Conservation (phyloP, 2,329 filamentous ascomycete species). For the Phialophora chinensis region DNA sequence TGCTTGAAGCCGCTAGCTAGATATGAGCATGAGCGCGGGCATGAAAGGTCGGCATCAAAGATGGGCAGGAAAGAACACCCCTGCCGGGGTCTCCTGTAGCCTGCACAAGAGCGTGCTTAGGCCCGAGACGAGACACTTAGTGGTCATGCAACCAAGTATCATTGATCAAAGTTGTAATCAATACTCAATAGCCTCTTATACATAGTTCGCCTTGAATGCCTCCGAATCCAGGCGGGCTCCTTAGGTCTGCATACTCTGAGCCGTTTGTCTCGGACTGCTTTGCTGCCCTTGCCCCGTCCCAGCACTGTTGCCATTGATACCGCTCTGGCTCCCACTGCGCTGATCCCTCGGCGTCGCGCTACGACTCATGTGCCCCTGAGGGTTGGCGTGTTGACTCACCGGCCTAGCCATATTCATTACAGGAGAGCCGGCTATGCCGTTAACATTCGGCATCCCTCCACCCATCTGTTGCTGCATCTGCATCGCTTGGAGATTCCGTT, state of each 20-base stretch:
- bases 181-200: constrained; percentile 16
- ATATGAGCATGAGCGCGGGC: neutral
- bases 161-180: constrained; percentile 3
- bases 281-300: constrained; percentile 41
- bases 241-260: constrained; percentile 32
- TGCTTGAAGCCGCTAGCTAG: neutral
- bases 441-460: constrained; percentile 39
- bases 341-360: constrained; percentile 56
- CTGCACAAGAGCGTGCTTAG: neutral
- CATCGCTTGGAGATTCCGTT: constrained; percentile 34
- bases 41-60: neutral
- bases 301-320: constrained; percentile 34
- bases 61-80: neutral
- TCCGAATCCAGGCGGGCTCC: neutral
- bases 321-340: constrained; percentile 48
- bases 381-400: constrained; percentile 38
- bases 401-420: constrained; percentile 50
- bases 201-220: constrained; percentile 2
- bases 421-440: constrained; percentile 49
- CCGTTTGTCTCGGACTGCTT: constrained; percentile 45
- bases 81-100: neutral
- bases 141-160: neutral
- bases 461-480: constrained; percentile 41
- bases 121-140: neutral
- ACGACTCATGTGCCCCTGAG: constrained; percentile 47